Conservation (phyloP, 202 grass and related monocot genomes). For the Carex arenaria region DNA sequence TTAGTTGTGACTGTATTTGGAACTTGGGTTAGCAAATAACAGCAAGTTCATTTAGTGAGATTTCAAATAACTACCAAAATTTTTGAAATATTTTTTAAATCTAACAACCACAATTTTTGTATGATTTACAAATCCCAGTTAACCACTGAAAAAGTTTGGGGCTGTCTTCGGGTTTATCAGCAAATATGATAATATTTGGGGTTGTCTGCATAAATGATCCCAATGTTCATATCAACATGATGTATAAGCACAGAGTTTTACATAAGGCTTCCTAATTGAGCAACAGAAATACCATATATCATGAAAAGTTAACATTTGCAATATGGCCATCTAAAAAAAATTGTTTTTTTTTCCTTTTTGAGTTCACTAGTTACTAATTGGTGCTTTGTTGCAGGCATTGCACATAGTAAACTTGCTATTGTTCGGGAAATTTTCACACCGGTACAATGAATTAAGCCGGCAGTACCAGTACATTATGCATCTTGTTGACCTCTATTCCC, state of each 20-base stretch:
- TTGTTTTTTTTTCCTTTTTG: neutral
- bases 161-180: neutral
- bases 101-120: neutral
- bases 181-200: neutral
- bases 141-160: neutral
- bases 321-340: neutral
- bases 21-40: neutral
- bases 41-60: neutral
- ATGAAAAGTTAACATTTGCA: neutral
- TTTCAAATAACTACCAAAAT: neutral
- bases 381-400: slow-evolving; percentile 32
- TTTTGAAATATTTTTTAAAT: neutral
- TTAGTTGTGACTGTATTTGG: neutral
- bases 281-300: neutral
- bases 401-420: slow-evolving; percentile 52
- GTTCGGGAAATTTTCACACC: slow-evolving; percentile 31
- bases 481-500: slow-evolving; percentile 60
- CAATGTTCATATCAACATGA: neutral
- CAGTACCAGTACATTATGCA: slow-evolving; percentile 53
- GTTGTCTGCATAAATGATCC: neutral
- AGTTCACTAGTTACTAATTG: neutral
- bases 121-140: neutral
- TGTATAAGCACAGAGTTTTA: neutral
- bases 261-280: neutral
- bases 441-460: slow-evolving; percentile 43